Evolutionary conservation across 2,329 filamentous ascomycete species (phyloP), one percentile per base, ranked within the genome.

Genomic region (Phialophora macrospora): DNA sequence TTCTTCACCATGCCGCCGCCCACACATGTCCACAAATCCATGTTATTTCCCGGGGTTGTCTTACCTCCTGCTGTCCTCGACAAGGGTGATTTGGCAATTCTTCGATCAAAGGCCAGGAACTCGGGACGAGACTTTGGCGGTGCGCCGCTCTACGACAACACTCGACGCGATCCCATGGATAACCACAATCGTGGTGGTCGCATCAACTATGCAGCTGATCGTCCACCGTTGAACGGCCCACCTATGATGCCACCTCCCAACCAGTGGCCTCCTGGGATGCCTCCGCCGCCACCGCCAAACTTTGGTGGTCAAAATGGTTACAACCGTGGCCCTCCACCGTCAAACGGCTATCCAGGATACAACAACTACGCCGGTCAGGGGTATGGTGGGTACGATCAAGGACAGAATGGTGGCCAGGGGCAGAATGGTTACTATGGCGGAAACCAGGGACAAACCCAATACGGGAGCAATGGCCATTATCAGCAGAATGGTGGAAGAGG

Each of bases 41-140:
- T 97, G 90, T 85, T 99, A 14, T 84, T 99, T 41, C 89, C 92
- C 2, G 95, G 95, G 12, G 88, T 93, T 46, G 88, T 89, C 72
- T 84, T 93, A 63, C 87, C 90, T 4, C 80, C 84, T 1, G 87
- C 91, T 1, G 89, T 87, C 9, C 85, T 99, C 0, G 90, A 91
- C 64, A 84, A 86, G 38, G 86, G 85, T 65, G 93, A 97, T 74
- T 87, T 94, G 61, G 89, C 93, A 69, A 83, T 85, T 7, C 85
- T 93, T 51, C 87, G 88, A 74, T 84, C 85, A 60, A 88, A 90
- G 75, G 82, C 89, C 38, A 81, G 85, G 62, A 84, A 86, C 66
- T 83, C 84, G 24, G 88, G 91, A n/a, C 85, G 92, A 60, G 86
- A 84, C 55, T 87, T 87, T 72, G 90, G 90, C 12, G 90, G 90